Evolutionary conservation across 2,329 filamentous ascomycete genomes (phyloP), one percentile per base, ranked within the genome.

Genomic region (Shiraia bambusicola): DNA sequence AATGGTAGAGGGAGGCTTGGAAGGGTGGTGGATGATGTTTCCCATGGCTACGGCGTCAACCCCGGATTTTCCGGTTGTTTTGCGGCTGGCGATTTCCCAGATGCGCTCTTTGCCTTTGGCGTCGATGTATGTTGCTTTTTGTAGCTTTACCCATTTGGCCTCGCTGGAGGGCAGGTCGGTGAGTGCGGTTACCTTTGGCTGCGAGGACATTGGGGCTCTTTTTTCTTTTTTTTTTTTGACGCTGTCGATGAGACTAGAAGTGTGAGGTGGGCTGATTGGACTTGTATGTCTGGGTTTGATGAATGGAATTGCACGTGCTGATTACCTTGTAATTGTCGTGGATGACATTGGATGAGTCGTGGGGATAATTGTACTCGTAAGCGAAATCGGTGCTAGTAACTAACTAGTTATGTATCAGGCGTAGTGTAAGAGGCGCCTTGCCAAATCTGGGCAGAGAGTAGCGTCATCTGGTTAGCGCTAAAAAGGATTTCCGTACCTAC

Each of bases 61-160:
- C 29, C 56, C 56, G 1, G 51, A 36, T 38, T 85, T 80, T 25
- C 79, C 77, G 37, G 76, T 74, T 0, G 84, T 88, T 15, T 74
- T 77, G 15, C 86, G 78, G 62, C 86, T 81, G 5, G 84, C 83
- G 1, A 82, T 83, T 63, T 88, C 85, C 85, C 85, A 88, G 28
- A 76, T 78, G 36, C 84, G 76, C 0, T 67, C 61, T 9, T 69
- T 69, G 54, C 79, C 80, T 25, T 75, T 73, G 30, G 80, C 76
- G 58, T 88, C 84, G 47, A 71, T 70, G 65, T 88, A 89, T 32
- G 61, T 66, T 3, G 59, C 63, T 49, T 65, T 69, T 51, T 76
- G 56, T 14, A 61, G 42, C 14, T 58, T 56, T 19, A 61, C 29
- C 58, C 58, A 61, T 58, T 58, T 59, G 15, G 58, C 58, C 11